These are phyloP conservation scores for Heimioporus sp. DNA, from an alignment of 768 basidiomycete genomes.

Conservation along the genomic window DNA sequence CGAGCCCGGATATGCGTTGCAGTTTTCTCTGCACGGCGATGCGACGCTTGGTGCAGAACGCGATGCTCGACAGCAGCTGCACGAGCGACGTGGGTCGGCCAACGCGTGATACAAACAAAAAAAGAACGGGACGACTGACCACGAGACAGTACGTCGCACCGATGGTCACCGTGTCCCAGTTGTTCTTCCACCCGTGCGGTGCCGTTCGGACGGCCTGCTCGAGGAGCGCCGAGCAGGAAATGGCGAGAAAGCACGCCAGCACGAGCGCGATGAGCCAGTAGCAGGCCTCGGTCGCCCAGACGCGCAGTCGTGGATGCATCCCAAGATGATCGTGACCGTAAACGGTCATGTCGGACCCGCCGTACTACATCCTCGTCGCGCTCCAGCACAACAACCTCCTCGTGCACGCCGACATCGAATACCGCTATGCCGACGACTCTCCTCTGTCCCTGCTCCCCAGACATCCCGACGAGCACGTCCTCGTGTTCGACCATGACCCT, in stretches of 20 bases:
- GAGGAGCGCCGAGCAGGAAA: conserved; percentile 64
- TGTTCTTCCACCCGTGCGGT: conserved; percentile 53
- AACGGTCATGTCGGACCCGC: conserved; percentile 35
- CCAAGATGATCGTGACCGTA: neutral
- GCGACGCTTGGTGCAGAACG: conserved; percentile 66
- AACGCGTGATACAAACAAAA: neutral
- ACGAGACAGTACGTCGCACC: conserved; percentile 69
- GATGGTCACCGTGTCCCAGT: conserved; percentile 67
- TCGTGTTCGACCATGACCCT: conserved; percentile 72
- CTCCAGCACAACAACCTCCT: conserved; percentile 37
- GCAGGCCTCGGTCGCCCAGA: conserved; percentile 51
- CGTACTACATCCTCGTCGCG: conserved; percentile 70
- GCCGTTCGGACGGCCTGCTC: conserved; percentile 72
- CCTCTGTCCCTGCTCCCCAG: conserved; percentile 63
- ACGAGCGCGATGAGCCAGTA: conserved; percentile 53
- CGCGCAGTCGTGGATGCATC: conserved; percentile 37
- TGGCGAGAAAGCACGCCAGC: conserved; percentile 50
- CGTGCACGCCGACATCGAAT: conserved; percentile 72
- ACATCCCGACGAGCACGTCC: conserved; percentile 62
- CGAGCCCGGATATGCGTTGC: conserved; percentile 61
- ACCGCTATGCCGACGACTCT: conserved; percentile 79
- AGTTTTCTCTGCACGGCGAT: conserved; percentile 63
- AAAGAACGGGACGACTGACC: conserved; percentile 43
- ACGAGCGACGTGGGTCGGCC: neutral
- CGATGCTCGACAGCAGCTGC: conserved; percentile 56